Conservation (phyloP, 176 grass and related monocot species). For the Lolium rigidum region DNA sequence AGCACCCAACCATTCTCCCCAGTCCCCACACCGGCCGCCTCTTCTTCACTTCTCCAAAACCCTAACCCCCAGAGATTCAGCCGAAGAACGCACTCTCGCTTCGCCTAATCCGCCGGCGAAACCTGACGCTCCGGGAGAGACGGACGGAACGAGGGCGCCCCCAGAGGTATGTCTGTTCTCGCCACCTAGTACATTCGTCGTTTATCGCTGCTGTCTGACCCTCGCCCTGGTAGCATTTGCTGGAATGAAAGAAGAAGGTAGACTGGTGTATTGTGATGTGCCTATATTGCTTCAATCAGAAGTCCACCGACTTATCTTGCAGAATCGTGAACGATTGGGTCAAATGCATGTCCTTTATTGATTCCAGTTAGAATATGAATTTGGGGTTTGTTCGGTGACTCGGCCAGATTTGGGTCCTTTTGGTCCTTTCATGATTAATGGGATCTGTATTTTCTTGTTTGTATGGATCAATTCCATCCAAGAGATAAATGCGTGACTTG, state of each 20-base stretch:
- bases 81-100: neutral
- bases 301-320: neutral
- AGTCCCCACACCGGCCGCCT: neutral
- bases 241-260: neutral
- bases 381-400: neutral
- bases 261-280: neutral
- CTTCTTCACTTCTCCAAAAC: neutral
- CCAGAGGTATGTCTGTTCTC: conserved; percentile 5
- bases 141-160: neutral
- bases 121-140: neutral
- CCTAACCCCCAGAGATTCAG: conserved; percentile 5
- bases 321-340: neutral
- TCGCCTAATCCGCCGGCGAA: neutral
- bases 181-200: neutral
- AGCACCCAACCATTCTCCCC: neutral
- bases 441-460: neutral
- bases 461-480: neutral
- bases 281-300: neutral
- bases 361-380: neutral
- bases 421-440: neutral
- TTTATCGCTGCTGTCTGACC: neutral
- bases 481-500: neutral
- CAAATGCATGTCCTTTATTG: neutral
- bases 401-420: neutral
- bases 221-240: neutral